Evolutionary conservation across 768 basidiomycete genomes (phyloP).

Genomic region (Boletus vinaceobasis): DNA sequence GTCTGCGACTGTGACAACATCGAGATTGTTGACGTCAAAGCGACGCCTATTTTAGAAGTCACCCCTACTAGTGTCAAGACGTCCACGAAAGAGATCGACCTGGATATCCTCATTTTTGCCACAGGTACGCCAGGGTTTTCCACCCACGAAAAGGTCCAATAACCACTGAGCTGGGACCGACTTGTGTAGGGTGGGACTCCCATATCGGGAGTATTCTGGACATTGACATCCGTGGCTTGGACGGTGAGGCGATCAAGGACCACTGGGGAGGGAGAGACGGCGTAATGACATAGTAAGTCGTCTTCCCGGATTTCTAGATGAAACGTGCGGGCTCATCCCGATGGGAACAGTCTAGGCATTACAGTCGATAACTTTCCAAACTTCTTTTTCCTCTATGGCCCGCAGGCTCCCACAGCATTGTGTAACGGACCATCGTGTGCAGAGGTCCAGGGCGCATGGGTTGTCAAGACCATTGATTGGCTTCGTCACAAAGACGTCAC

Average conservation of each 20-base stretch:
- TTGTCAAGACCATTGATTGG: conserved; percentile 4
- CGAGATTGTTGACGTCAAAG: conserved; percentile 10
- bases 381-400: conserved; percentile 4
- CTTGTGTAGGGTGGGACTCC: conserved; percentile 2
- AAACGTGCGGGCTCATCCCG: too few relatives aligned
- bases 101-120: conserved; percentile 8
- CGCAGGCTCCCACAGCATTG: conserved; percentile 8
- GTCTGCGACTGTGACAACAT: conserved; percentile 8
- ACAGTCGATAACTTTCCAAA: conserved; percentile 8
- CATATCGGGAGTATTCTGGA: conserved; percentile 1
- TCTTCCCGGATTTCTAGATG: neutral
- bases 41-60: conserved; percentile 6
- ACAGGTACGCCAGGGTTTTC: neutral
- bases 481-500: neutral
- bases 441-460: conserved; percentile 3
- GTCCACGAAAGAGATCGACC: neutral
- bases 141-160: neutral
- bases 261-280: conserved; percentile 7
- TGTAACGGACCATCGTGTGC: conserved; percentile 4
- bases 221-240: conserved; percentile 6
- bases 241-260: conserved; percentile 4
- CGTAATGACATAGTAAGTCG: conserved; percentile 6
- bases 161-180: neutral
- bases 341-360: neutral
- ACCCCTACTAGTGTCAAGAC: conserved; percentile 5